Conservation (phyloP, 2,329 filamentous ascomycete genomes). For the Acephala macrosclerotiorum region DNA sequence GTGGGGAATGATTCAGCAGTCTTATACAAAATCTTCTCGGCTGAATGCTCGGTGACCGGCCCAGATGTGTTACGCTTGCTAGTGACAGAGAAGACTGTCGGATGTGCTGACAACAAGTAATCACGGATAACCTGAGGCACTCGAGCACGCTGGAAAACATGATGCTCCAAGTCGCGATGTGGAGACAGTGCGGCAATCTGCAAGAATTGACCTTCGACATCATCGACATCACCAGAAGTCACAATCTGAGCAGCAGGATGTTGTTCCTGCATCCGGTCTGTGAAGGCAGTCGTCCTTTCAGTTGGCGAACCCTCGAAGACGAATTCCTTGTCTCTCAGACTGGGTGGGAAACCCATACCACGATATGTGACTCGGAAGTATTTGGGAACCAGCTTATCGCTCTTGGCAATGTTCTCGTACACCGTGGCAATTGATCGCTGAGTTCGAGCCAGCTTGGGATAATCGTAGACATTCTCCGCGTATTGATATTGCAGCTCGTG, state of each 20-base stretch:
- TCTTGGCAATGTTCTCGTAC: conserved; percentile 86
- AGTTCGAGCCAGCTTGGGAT: conserved; percentile 86
- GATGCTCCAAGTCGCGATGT: conserved; percentile 82
- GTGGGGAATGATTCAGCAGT: conserved; percentile 90
- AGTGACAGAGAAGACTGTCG: conserved; percentile 80
- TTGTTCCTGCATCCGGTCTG: conserved; percentile 90
- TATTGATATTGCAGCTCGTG: conserved; percentile 93
- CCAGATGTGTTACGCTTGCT: conserved; percentile 74
- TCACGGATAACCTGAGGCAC: conserved; percentile 86
- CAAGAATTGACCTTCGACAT: conserved; percentile 90
- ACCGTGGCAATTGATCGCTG: conserved; percentile 92
- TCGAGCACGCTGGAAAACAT: conserved; percentile 86
- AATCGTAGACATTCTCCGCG: conserved; percentile 88
- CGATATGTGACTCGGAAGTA: conserved; percentile 94
- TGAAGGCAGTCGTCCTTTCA: conserved; percentile 82
- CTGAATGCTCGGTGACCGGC: conserved; percentile 74
- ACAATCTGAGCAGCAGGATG: conserved; percentile 87
- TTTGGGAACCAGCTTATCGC: conserved; percentile 78
- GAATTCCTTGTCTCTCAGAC: conserved; percentile 87
- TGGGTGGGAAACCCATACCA: conserved; percentile 85
- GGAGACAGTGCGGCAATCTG: conserved; percentile 82
- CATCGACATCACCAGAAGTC: conserved; percentile 72
- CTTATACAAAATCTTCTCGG: conserved; percentile 85
- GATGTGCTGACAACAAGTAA: conserved; percentile 80
- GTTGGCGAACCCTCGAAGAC: conserved; percentile 84